Percentiles rank a stretch among this genome's conserved stretches.
phyloP scores from a whole-genome alignment of 2,329 filamentous ascomycete species.

The Capronia americana region DNA sequence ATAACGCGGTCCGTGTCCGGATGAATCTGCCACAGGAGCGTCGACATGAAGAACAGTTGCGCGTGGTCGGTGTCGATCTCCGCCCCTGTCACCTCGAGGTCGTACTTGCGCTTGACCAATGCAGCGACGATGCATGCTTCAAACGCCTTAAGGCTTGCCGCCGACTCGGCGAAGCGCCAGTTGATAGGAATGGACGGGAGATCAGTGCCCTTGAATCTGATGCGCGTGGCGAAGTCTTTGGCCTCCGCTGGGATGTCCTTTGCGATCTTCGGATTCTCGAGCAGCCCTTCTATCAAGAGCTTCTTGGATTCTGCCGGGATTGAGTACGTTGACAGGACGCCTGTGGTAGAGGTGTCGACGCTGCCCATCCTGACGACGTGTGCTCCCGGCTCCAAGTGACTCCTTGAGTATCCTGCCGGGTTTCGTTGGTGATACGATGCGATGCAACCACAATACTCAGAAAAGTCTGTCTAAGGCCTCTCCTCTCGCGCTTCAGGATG shows the following conservation, averaged over 20 bases:
- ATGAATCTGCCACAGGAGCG: conserved; percentile 46
- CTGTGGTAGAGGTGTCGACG: conserved; percentile 20
- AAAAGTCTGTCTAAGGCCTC: not conserved
- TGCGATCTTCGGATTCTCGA: conserved; percentile 59
- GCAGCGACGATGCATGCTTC: conserved; percentile 56
- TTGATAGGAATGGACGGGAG: conserved; percentile 56
- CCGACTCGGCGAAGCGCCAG: conserved; percentile 63
- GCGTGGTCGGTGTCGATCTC: conserved; percentile 58
- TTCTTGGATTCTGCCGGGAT: conserved; percentile 22
- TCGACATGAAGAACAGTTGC: conserved; percentile 53
- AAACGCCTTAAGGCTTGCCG: conserved; percentile 57
- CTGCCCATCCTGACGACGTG: conserved; percentile 30
- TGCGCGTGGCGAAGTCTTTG: conserved; percentile 52
- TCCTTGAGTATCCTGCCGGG: not conserved
- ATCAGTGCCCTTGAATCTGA: conserved; percentile 15
- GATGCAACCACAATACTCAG: not conserved
- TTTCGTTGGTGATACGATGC: not conserved
- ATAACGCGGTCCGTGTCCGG: conserved; percentile 41
- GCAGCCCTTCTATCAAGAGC: conserved; percentile 47
- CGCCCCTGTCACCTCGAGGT: conserved; percentile 47
- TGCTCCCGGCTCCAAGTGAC: not conserved
- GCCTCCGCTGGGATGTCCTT: conserved; percentile 56
- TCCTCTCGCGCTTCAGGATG: not conserved
- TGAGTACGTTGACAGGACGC: conserved; percentile 20
- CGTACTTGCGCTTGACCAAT: conserved; percentile 56